Conservation (phyloP, 768 basidiomycete genomes). For the Pleurotus tuoliensis region DNA sequence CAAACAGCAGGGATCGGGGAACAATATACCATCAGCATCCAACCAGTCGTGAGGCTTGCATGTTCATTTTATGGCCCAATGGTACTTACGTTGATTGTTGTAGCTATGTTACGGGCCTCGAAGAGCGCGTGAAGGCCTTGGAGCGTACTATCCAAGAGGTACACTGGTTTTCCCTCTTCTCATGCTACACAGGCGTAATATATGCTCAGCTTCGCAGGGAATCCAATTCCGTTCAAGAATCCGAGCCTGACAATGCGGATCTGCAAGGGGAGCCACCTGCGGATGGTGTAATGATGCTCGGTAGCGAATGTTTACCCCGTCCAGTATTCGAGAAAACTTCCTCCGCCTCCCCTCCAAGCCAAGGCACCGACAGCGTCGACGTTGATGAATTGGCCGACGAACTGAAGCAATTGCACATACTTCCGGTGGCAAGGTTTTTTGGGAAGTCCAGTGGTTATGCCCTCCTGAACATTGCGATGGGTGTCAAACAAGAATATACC, state of each 20-base stretch:
- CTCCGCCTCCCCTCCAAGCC: neutral
- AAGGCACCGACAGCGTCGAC: slow-evolving; percentile 9
- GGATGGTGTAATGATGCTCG: neutral
- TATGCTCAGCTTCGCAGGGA: slow-evolving; percentile 56
- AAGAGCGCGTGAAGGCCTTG: slow-evolving; percentile 57
- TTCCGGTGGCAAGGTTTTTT: slow-evolving; percentile 43
- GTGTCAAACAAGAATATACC: slow-evolving; percentile 54
- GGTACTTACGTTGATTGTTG: neutral
- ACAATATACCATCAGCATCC: no score
- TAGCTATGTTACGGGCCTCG: slow-evolving; percentile 57
- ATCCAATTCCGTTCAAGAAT: slow-evolving; percentile 54
- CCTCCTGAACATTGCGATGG: slow-evolving; percentile 51
- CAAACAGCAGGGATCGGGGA: no score
- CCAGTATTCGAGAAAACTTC: neutral
- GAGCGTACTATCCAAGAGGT: slow-evolving; percentile 49
- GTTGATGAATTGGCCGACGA: slow-evolving; percentile 32
- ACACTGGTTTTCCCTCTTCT: no score
- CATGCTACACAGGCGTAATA: neutral
- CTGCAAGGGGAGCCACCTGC: neutral
- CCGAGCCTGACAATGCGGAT: slow-evolving; percentile 26
- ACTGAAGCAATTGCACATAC: slow-evolving; percentile 28
- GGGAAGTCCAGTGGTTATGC: slow-evolving; percentile 55
- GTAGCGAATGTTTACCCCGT: slow-evolving; percentile 2
- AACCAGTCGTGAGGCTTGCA: no score
- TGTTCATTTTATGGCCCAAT: no score